Evolutionary conservation across 306 rosid species (phyloP).

Genomic region (Sicyos edulis): DNA sequence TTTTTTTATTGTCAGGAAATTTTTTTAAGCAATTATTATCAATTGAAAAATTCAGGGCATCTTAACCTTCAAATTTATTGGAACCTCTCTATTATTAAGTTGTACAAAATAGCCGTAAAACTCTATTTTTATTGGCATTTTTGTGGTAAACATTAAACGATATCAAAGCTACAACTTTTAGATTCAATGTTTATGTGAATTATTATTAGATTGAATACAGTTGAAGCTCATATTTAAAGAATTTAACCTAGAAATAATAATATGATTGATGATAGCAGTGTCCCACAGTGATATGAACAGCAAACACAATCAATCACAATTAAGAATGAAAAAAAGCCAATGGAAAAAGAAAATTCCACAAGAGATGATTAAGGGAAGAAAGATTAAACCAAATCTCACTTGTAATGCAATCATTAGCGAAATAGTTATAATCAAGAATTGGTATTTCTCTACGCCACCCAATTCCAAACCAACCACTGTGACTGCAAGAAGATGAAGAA

Average conservation of each 20-base stretch:
- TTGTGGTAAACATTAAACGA: too few species aligned
- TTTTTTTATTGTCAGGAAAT: too few species aligned
- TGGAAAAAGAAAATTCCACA: not conserved
- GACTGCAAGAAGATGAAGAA: not conserved
- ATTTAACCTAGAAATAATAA: not conserved
- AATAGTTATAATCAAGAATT: not conserved
- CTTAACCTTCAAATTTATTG: too few species aligned
- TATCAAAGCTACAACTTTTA: too few species aligned
- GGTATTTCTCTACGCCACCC: not conserved
- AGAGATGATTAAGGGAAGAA: slow-evolving; percentile 8
- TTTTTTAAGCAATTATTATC: too few species aligned
- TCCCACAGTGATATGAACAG: not conserved
- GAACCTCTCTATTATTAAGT: too few species aligned
- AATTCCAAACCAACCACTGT: not conserved
- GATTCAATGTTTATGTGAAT: too few species aligned
- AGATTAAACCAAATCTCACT: not conserved
- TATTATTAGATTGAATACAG: too few species aligned
- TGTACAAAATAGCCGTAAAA: too few species aligned
- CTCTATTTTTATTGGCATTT: too few species aligned
- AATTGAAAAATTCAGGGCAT: too few species aligned
- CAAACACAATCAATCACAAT: not conserved
- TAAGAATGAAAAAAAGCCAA: not conserved
- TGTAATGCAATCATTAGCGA: slow-evolving; percentile 11
- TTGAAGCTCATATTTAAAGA: too few species aligned
- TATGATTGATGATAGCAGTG: not conserved